Evolutionary conservation across 768 basidiomycete species (phyloP).

Genomic region (Mycena alexandri): DNA sequence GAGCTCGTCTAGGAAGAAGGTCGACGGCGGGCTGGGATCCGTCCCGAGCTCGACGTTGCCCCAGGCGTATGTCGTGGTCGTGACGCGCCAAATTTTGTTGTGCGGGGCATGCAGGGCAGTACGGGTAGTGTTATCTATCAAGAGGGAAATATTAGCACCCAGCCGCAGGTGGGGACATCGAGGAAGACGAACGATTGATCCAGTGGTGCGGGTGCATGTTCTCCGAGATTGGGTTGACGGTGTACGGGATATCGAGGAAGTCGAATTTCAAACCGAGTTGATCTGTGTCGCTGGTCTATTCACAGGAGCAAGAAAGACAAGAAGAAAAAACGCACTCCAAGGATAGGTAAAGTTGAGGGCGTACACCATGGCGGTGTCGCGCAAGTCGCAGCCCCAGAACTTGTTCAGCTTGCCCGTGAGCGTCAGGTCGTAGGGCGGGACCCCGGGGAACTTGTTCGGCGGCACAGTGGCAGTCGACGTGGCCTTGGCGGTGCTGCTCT

Average conservation of each 20-base stretch:
- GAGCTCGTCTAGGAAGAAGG: constrained; percentile 57
- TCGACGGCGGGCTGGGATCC: constrained; percentile 20
- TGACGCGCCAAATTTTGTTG: constrained; percentile 55
- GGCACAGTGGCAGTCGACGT: neutral
- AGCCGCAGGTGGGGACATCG: neutral
- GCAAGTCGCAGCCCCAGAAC: constrained; percentile 74
- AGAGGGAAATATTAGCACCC: neutral
- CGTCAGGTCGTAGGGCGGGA: constrained; percentile 45
- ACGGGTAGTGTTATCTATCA: constrained; percentile 59
- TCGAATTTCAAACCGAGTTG: constrained; percentile 26
- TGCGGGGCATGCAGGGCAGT: constrained; percentile 77
- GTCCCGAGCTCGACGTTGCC: constrained; percentile 7
- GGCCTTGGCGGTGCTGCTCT: neutral
- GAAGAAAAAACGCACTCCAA: constrained; percentile 43
- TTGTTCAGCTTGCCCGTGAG: constrained; percentile 68
- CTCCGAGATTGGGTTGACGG: constrained; percentile 27
- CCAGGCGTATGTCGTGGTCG: constrained; percentile 14
- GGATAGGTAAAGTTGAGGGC: constrained; percentile 79
- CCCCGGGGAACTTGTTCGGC: constrained; percentile 13
- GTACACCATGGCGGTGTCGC: constrained; percentile 72
- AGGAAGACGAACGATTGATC: constrained; percentile 54
- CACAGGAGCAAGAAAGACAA: too few species aligned
- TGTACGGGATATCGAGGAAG: constrained; percentile 28
- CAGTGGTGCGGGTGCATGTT: constrained; percentile 46
- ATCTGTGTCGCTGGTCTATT: constrained; percentile 3